These are phyloP conservation scores for Xylaria hypoxylon DNA, from an alignment of 2,329 filamentous ascomycete species.

Conservation along the genomic window DNA sequence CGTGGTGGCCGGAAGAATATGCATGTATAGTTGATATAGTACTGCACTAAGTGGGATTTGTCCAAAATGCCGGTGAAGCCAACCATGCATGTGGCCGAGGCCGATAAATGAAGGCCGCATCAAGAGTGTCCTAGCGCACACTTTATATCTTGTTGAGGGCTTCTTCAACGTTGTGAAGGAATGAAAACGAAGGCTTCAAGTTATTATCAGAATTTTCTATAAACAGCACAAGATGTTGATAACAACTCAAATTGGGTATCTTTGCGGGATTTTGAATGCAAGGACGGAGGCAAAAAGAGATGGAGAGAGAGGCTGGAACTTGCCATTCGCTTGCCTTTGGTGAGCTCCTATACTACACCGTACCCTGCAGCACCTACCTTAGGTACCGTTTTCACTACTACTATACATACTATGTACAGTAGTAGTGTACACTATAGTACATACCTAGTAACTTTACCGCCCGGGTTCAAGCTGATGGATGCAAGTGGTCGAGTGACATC, in stretches of 20 bases:
- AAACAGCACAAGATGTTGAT: neutral
- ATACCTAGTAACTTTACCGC: slow-evolving; percentile 56
- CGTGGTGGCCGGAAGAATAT: neutral
- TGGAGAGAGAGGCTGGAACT: slow-evolving; percentile 20
- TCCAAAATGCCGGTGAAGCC: slow-evolving; percentile 3
- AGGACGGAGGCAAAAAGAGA: neutral
- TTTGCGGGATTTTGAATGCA: slow-evolving; percentile 31
- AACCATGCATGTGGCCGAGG: slow-evolving; percentile 11
- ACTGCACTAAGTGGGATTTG: neutral
- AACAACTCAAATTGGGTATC: slow-evolving; percentile 9
- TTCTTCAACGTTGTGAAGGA: neutral
- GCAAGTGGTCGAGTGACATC: slow-evolving; percentile 56
- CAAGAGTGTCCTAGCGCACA: slow-evolving; percentile 11
- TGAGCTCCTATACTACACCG: neutral
- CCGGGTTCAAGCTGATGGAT: slow-evolving; percentile 52
- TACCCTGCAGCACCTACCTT: neutral
- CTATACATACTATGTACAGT: too few species aligned
- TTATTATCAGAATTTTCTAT: slow-evolving; percentile 2
- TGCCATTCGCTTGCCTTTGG: slow-evolving; percentile 6
- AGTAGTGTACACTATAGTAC: too few species aligned
- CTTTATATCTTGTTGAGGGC: neutral
- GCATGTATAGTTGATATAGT: neutral
- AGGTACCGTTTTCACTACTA: too few species aligned
- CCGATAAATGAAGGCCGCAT: slow-evolving; percentile 22
- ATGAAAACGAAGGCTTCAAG: neutral